These are phyloP conservation scores for Neofusicoccum parvum DNA, from an alignment of 2,329 filamentous ascomycete species.

Conservation along the genomic window DNA sequence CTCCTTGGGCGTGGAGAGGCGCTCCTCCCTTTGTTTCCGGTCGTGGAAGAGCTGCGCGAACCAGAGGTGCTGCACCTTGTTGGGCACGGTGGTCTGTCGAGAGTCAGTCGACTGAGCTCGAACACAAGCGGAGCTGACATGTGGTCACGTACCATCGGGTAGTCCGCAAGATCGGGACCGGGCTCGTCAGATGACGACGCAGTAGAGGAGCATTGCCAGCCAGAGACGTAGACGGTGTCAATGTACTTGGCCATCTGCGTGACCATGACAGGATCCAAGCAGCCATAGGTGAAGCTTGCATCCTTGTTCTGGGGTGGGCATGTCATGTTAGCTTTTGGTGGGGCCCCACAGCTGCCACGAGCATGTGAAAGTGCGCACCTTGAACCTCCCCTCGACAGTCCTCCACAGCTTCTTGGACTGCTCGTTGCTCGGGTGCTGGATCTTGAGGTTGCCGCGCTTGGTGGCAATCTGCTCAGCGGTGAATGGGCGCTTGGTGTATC, in stretches of 20 bases:
- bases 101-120: background rate
- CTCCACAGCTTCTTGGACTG: conserved; percentile 94
- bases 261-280: conserved; percentile 96
- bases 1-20: conserved; percentile 72
- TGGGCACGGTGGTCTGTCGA: conserved; percentile 85
- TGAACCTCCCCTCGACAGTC: conserved; percentile 83
- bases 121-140: background rate
- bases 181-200: conserved; percentile 94
- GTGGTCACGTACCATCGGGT: conserved; percentile 60
- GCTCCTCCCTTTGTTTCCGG: conserved; percentile 96
- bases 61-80: conserved; percentile 97
- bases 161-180: conserved; percentile 95
- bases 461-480: conserved; percentile 96
- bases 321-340: conserved; percentile 23
- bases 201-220: conserved; percentile 97
- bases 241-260: conserved; percentile 99
- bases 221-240: conserved; percentile 97
- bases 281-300: conserved; percentile 94
- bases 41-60: conserved; percentile 99
- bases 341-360: background rate
- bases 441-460: conserved; percentile 87
- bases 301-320: conserved; percentile 70
- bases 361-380: conserved; percentile 55
- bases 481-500: conserved; percentile 87
- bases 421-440: conserved; percentile 86